Evolutionary conservation across 2,329 filamentous ascomycete species (phyloP), one percentile per base, ranked within the genome.

Genomic region (Nothopassalora personata): DNA sequence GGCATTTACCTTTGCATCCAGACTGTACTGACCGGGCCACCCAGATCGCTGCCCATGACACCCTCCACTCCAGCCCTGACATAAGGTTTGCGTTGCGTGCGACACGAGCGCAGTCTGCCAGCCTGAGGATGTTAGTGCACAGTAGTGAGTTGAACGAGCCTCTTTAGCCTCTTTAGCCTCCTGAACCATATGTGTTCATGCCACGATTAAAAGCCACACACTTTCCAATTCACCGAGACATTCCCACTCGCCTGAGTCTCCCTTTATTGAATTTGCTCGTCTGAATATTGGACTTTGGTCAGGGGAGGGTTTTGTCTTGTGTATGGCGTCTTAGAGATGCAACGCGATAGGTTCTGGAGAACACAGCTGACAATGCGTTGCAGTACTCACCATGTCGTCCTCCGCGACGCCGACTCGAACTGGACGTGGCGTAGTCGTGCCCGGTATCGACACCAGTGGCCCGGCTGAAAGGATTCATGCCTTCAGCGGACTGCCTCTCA

Each of bases 151-250:
- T 55, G 53, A 58, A 54, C 62, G 56, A 56, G 62, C 60, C 51
- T 60, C 55, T 46, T 60, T 50, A 48, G 60, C 56, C 47, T 57
- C 55, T 53, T 51, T 23, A n/a, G 33, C 53, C 19, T 53, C 48
- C 54, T 47, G 18, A 23, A 23, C 23, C 47, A 31, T 31, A 39
- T 27, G 18, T 36, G 34, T 59, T 54, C 51, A 62, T 63, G 60
- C 53, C 58, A 64, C 56, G 59, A 57, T 67, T 65, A 68, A 66
- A 70, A 71, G 66, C 65, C 68, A 68, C 66, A 68, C 59, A 57
- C 61, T 59, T 66, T 59, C 60, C 64, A 48, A 13, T 18, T 5
- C 9, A 31, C 49, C 49, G 23, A 19, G 53, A 55, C 50, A 59
- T 58, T 48, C 49, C 48, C 47, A 48, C 50, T 53, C 47, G 57